Base-by-base conservation (phyloP, 179 eudicot genomes). In the Silene noctiflora region DNA sequence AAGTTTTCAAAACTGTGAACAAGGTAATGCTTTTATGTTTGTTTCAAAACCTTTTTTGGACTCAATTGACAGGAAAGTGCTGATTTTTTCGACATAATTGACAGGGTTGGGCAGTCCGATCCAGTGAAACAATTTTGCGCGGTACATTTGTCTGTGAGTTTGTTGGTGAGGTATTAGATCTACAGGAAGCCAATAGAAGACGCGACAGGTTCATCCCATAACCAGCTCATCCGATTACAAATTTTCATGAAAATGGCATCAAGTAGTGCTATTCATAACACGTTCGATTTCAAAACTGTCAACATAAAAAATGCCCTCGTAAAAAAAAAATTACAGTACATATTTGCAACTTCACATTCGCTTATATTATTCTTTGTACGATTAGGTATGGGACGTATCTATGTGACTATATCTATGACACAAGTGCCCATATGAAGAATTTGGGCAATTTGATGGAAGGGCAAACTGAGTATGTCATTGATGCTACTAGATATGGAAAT, bases 61-160 rank as follows among this genome's bases (percentile, higher is more conserved):
- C 44, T 42, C 10, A 55, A 55, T 3, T 71, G 20, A 56, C 46
- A 51, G 35, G 19, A 42, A 48, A 69, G 51, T 39, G 39, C 53
- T 78, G 53, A 82, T 21, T n/a, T 67, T 46, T 67, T 31, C 44
- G 27, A 74, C 62, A 53, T 73, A 56, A 19, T 61, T 70, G 64
- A 66, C 86, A 96, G 99, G 98, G 97, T 77, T 96, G 99, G 99
- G 97, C 87, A 69, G 93, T 93, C 55, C 90, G 97, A 85, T 86
- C 94, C 22, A 68, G 84, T 68, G 94, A 96, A 84, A 63, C 83
- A 71, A 91, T 93, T 70, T 71, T 46, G 58, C 87, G 89, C 42
- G 99, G 99, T 19, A 75, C 88, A 59, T 96, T 96, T 86, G 85
- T 96, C 0, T 93, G 98, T 75, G 99, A 96, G 80, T 83, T 83